phyloP scores from a whole-genome alignment of 2,329 filamentous ascomycete species.

The Colletotrichum acutatum region DNA sequence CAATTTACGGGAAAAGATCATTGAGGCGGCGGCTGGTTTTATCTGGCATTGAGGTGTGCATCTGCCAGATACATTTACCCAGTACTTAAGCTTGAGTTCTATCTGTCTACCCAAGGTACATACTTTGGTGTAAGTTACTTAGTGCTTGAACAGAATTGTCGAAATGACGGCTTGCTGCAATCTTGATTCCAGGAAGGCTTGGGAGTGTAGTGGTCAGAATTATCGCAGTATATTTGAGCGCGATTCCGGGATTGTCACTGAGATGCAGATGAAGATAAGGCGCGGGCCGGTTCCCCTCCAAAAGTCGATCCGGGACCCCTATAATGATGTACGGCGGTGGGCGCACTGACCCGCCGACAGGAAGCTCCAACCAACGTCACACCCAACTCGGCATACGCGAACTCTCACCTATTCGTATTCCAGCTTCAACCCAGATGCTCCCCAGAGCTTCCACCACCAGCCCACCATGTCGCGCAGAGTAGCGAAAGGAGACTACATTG shows the following conservation, averaged over 20 bases:
- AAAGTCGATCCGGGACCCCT: too few relatives aligned
- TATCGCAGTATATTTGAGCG: not conserved
- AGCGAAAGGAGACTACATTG: constrained; percentile 92
- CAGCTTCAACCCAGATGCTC: not conserved
- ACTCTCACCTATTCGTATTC: not conserved
- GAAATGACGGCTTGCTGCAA: not conserved
- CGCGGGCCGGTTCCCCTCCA: too few relatives aligned
- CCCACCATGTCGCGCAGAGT: constrained; percentile 78
- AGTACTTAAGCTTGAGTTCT: not conserved
- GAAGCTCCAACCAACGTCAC: constrained; percentile 15
- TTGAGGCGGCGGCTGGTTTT: not conserved
- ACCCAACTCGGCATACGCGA: not conserved
- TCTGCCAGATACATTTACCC: not conserved
- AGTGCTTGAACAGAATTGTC: not conserved
- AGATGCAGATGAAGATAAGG: not conserved
- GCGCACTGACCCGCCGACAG: not conserved
- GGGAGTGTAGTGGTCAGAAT: not conserved
- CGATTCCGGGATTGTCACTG: not conserved
- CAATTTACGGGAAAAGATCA: constrained; percentile 15
- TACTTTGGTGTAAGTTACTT: not conserved
- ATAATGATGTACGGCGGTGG: too few relatives aligned
- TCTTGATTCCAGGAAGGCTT: not conserved
- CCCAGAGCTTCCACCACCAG: not conserved
- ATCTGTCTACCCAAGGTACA: not conserved
- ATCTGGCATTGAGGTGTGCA: not conserved